Percentiles rank a stretch among this genome's conserved stretches.
phyloP scores from a whole-genome alignment of 768 basidiomycete genomes.

The Pleurotus cornucopiae region DNA sequence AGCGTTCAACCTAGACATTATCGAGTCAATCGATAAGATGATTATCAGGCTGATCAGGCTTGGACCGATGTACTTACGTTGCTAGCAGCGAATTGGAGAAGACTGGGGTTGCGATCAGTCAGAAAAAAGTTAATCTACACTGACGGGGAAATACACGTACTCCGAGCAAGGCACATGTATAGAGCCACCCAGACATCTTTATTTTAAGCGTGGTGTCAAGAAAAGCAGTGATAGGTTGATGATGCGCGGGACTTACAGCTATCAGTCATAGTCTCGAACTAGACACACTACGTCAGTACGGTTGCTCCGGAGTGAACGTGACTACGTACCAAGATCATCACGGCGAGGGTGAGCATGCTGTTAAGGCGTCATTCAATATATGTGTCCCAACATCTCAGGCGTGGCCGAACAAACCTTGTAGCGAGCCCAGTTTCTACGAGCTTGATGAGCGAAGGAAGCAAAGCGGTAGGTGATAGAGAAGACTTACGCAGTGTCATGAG shows the following conservation, averaged over 20 bases:
- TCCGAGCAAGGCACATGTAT: constrained; percentile 3
- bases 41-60: not conserved
- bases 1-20: not conserved
- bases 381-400: not conserved
- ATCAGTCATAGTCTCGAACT: constrained; percentile 1
- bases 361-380: not conserved
- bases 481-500: constrained; percentile 6
- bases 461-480: not conserved
- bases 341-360: constrained; percentile 2
- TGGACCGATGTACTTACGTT: not conserved
- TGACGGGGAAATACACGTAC: not conserved
- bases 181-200: constrained; percentile 8
- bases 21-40: not conserved
- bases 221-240: not conserved
- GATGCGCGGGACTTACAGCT: not conserved
- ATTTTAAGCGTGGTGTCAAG: not conserved
- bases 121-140: not conserved
- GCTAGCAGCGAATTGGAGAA: constrained; percentile 7
- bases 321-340: not conserved
- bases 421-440: not conserved
- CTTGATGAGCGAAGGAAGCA: no score
- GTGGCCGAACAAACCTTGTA: not conserved
- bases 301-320: no score
- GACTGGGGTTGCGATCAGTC: not conserved
- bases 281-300: not conserved